Percentiles rank a stretch among this genome's conserved stretches.
Conservation (phyloP, 2,329 filamentous ascomycete genomes). For the Hymenoscyphus fraxineus region DNA sequence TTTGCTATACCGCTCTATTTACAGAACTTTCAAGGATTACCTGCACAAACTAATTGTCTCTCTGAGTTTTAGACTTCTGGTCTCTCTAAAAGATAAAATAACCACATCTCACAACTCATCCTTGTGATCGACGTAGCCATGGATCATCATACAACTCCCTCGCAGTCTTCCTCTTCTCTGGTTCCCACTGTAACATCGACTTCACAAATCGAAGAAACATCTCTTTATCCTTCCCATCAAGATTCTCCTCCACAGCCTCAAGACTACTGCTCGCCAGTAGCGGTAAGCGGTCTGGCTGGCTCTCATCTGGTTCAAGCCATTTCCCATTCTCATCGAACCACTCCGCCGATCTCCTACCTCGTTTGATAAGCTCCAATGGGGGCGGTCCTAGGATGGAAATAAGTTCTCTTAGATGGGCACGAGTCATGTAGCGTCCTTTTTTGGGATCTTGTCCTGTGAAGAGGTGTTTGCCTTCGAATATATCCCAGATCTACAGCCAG, state of each 20-base stretch:
- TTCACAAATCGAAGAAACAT: conserved; percentile 19
- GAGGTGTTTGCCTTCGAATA: conserved; percentile 22
- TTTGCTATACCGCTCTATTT: too few species aligned
- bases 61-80: too few species aligned
- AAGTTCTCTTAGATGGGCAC: conserved; percentile 21
- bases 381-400: conserved; percentile 23
- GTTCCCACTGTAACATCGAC: conserved; percentile 22
- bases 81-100: background rate
- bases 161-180: conserved; percentile 21
- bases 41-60: too few species aligned
- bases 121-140: conserved; percentile 16
- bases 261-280: conserved; percentile 20
- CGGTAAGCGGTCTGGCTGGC: conserved; percentile 17
- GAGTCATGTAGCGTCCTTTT: conserved; percentile 17
- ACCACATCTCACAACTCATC: conserved; percentile 6
- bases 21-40: too few species aligned
- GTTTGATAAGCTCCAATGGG: conserved; percentile 15
- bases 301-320: conserved; percentile 19
- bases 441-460: conserved; percentile 18
- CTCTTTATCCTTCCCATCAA: conserved; percentile 18
- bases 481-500: conserved; percentile 19
- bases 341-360: conserved; percentile 14
- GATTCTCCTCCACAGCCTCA: conserved; percentile 17
- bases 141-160: conserved; percentile 19
- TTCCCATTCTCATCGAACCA: conserved; percentile 18